These are phyloP conservation scores for Exophiala oligosperma DNA, from an alignment of 2,329 filamentous ascomycete species.

Conservation along the genomic window DNA sequence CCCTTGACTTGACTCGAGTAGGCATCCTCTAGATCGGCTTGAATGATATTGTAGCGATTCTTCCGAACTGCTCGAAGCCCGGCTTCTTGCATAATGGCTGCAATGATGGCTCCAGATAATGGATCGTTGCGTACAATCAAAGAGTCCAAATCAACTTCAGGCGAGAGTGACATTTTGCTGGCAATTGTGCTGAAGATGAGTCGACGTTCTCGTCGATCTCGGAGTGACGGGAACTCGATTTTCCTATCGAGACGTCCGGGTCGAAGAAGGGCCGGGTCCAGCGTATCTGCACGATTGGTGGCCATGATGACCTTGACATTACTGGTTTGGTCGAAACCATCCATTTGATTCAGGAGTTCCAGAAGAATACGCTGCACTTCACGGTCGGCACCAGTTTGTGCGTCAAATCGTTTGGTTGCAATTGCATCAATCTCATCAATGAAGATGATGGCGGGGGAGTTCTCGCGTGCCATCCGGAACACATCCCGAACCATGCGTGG, in stretches of 20 bases:
- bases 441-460: conserved; percentile 98
- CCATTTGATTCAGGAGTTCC: conserved; percentile 98
- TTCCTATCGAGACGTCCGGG: conserved; percentile 95
- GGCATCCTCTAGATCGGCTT: conserved; percentile 92
- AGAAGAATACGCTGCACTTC: conserved; percentile 98
- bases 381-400: conserved; percentile 94
- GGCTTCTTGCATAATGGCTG: conserved; percentile 98
- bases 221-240: conserved; percentile 96
- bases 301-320: conserved; percentile 99
- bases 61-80: conserved; percentile 91
- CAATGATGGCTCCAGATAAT: conserved; percentile 90
- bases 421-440: conserved; percentile 99
- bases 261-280: conserved; percentile 91
- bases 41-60: conserved; percentile 99
- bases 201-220: conserved; percentile 89
- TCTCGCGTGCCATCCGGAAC: conserved; percentile 98
- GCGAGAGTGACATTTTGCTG: conserved; percentile 92
- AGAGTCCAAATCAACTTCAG: conserved; percentile 93
- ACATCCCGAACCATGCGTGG: conserved; percentile 99
- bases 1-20: conserved; percentile 97
- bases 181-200: conserved; percentile 98
- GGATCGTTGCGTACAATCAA: conserved; percentile 97
- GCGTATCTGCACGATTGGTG: conserved; percentile 94
- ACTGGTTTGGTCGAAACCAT: conserved; percentile 96
- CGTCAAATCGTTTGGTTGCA: conserved; percentile 98